Evolutionary conservation across 257 asterid species (phyloP).

Genomic region (Datura wrightii): DNA sequence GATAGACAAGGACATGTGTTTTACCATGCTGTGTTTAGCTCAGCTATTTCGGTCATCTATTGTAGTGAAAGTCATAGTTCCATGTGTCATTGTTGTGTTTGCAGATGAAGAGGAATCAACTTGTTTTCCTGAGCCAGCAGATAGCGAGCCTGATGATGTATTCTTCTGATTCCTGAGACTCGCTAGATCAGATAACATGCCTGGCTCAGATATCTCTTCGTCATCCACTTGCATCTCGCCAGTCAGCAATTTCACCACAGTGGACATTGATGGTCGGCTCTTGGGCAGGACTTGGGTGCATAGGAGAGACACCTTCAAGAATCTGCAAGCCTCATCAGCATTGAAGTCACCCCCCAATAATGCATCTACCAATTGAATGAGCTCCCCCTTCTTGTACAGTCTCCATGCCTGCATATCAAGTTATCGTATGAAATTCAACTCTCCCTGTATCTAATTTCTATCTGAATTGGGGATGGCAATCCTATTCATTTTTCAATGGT

Average conservation of each 20-base stretch:
- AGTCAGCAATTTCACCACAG: conserved; percentile 58
- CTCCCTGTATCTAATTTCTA: background rate
- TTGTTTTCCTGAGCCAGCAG: conserved; percentile 42
- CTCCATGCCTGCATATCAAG: conserved; percentile 65
- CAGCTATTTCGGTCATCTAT: conserved; percentile 61
- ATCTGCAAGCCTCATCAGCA: conserved; percentile 60
- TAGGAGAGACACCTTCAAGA: conserved; percentile 61
- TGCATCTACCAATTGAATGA: conserved; percentile 59
- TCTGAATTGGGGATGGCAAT: background rate
- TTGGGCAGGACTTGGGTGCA: conserved; percentile 75
- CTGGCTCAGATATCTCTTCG: conserved; percentile 56
- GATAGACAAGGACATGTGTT: conserved; percentile 1
- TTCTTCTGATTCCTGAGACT: conserved; percentile 39
- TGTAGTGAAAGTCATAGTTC: conserved; percentile 67
- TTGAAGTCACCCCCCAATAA: conserved; percentile 45
- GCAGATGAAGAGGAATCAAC: conserved; percentile 48
- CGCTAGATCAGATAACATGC: conserved; percentile 51
- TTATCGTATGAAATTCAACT: background rate
- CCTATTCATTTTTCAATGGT: background rate
- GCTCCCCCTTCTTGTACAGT: conserved; percentile 55
- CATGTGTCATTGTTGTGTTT: conserved; percentile 49
- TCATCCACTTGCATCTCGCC: conserved; percentile 58
- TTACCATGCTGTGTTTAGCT: conserved; percentile 28
- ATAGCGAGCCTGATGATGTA: conserved; percentile 27
- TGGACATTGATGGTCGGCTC: conserved; percentile 73